Evolutionary conservation across 73 alveolate genomes (phyloP).

Genomic region (Tetrahymena malaccensis): DNA sequence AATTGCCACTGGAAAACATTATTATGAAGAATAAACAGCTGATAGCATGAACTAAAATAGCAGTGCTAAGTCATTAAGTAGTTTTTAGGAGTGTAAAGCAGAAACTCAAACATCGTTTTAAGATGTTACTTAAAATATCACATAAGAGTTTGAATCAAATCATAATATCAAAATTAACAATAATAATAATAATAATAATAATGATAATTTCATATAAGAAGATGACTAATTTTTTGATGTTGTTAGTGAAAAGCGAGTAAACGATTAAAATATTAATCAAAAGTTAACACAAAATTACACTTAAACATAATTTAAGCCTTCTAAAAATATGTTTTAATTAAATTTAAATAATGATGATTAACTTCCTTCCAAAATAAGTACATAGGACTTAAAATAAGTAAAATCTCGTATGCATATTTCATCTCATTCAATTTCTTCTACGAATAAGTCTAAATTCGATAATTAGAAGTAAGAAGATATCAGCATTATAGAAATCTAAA

Average conservation of each 20-base stretch:
- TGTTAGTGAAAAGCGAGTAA: neutral
- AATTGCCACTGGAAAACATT: neutral
- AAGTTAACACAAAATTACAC: neutral
- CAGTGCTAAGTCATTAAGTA: neutral
- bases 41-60: neutral
- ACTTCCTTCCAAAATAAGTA: neutral
- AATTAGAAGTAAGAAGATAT: neutral
- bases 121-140: neutral
- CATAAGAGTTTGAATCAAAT: neutral
- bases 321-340: neutral
- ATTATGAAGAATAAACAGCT: neutral
- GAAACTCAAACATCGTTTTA: neutral
- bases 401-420: neutral
- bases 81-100: neutral
- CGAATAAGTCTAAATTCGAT: neutral
- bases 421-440: neutral
- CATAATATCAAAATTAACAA: neutral
- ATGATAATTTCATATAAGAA: neutral
- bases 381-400: neutral
- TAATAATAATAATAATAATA: neutral
- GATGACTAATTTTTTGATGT: neutral
- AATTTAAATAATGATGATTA: neutral
- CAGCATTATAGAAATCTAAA: neutral
- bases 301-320: neutral
- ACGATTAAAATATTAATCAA: neutral